These are phyloP conservation scores for Pleurozium schreberi DNA, from an alignment of 225 moss, liverwort and hornwort species.

Conservation along the genomic window DNA sequence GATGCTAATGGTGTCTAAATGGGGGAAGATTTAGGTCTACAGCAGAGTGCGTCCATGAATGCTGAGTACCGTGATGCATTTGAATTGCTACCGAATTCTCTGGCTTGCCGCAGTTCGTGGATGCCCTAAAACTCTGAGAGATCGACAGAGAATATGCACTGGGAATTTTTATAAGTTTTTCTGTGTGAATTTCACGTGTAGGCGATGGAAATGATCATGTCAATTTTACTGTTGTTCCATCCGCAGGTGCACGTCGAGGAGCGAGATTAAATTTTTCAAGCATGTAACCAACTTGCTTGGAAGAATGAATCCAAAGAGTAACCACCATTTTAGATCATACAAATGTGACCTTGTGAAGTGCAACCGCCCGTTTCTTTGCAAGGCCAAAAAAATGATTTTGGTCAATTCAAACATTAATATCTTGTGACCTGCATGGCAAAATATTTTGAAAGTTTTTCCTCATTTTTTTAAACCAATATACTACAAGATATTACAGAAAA, in stretches of 20 bases:
- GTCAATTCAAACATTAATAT: too few species aligned
- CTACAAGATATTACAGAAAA: too few species aligned
- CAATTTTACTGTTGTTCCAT: neutral
- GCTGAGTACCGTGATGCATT: neutral
- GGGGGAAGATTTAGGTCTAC: neutral
- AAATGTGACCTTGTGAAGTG: too few species aligned
- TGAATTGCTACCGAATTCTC: neutral
- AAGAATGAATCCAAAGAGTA: too few species aligned
- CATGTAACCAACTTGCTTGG: too few species aligned
- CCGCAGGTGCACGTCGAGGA: slow-evolving; percentile 10
- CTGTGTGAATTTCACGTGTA: neutral
- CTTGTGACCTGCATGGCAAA: too few species aligned
- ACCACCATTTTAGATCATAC: too few species aligned
- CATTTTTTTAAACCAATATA: too few species aligned
- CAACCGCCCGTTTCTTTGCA: too few species aligned
- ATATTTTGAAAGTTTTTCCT: too few species aligned
- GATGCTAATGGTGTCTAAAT: neutral
- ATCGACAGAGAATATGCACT: neutral
- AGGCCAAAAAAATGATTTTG: too few species aligned
- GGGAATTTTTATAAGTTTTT: neutral
- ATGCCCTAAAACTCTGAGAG: neutral
- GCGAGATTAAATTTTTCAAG: too few species aligned
- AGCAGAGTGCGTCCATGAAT: neutral
- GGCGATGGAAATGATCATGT: neutral
- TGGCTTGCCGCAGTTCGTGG: neutral